Conservation (phyloP, 1,284 basidiomycete species). For the Chalciporus piperatoides region DNA sequence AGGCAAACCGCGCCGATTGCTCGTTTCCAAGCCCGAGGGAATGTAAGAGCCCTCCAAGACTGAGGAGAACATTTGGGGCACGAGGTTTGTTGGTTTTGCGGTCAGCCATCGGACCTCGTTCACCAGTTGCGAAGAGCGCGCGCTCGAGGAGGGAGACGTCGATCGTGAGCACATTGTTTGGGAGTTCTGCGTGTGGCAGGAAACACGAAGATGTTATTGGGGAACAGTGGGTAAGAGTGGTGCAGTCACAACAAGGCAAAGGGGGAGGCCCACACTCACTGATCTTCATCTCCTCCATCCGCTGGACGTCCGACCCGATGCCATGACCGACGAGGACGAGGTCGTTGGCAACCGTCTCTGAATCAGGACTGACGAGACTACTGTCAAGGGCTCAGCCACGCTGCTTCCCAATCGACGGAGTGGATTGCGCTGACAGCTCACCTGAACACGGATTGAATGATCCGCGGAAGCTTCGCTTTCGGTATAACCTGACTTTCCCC, state of each 20-base stretch:
- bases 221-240: background rate
- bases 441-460: constrained; percentile 76
- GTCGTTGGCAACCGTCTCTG: constrained; percentile 66
- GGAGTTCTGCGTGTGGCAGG: constrained; percentile 48
- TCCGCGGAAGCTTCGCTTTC: constrained; percentile 64
- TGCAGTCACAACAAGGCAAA: constrained; percentile 15
- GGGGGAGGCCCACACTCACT: constrained; percentile 42
- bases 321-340: constrained; percentile 78
- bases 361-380: constrained; percentile 74
- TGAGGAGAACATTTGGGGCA: constrained; percentile 45
- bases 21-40: constrained; percentile 42
- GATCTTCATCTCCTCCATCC: constrained; percentile 72
- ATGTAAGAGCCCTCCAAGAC: constrained; percentile 51
- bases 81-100: constrained; percentile 51
- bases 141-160: constrained; percentile 65
- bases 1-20: constrained; percentile 32
- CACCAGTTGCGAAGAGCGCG: constrained; percentile 51
- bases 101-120: constrained; percentile 57
- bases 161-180: constrained; percentile 68
- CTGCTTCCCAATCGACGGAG: background rate
- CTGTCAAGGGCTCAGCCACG: constrained; percentile 36
- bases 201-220: no score
- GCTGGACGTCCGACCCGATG: constrained; percentile 48
- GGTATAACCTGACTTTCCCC: constrained; percentile 72
- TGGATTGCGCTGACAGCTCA: constrained; percentile 27